phyloP scores from a whole-genome alignment of 139 green algal species.

The Chlorella sp. region DNA sequence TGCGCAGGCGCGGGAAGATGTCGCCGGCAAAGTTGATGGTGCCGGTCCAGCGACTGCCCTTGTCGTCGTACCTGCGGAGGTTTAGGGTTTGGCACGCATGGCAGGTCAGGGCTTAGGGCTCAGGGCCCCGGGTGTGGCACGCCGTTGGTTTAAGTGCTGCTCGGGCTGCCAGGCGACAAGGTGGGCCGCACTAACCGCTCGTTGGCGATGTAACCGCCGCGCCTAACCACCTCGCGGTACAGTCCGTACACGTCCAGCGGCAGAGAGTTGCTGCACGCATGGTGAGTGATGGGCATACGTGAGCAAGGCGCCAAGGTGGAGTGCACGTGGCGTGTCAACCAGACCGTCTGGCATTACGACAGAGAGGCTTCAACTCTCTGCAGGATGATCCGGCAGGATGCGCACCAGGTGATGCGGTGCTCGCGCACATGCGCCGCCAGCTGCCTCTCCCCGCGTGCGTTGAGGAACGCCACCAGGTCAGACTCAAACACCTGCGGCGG shows the following conservation, averaged over 20 bases:
- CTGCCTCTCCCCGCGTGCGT: slow-evolving; percentile 20
- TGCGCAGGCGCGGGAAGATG: slow-evolving; percentile 46
- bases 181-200: too few species aligned
- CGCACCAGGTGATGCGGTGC: slow-evolving; percentile 38
- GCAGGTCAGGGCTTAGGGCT: too few species aligned
- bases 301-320: not conserved
- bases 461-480: slow-evolving; percentile 39
- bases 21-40: slow-evolving; percentile 39
- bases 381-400: too few species aligned
- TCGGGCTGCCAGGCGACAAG: too few species aligned
- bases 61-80: slow-evolving; percentile 40
- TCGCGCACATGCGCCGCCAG: slow-evolving; percentile 22
- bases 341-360: too few species aligned
- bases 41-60: slow-evolving; percentile 27
- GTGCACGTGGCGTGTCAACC: too few species aligned
- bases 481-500: slow-evolving; percentile 33
- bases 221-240: slow-evolving; percentile 38
- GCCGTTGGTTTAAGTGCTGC: too few species aligned
- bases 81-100: too few species aligned
- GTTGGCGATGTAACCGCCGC: slow-evolving; percentile 32
- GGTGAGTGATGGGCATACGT: not conserved
- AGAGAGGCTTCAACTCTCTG: too few species aligned
- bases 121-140: too few species aligned
- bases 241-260: slow-evolving; percentile 47
- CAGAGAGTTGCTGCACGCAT: slow-evolving; percentile 34